Evolutionary conservation across 768 basidiomycete species (phyloP), one percentile per base, ranked within the genome.

Genomic region (Punctularia strigosozonata): DNA sequence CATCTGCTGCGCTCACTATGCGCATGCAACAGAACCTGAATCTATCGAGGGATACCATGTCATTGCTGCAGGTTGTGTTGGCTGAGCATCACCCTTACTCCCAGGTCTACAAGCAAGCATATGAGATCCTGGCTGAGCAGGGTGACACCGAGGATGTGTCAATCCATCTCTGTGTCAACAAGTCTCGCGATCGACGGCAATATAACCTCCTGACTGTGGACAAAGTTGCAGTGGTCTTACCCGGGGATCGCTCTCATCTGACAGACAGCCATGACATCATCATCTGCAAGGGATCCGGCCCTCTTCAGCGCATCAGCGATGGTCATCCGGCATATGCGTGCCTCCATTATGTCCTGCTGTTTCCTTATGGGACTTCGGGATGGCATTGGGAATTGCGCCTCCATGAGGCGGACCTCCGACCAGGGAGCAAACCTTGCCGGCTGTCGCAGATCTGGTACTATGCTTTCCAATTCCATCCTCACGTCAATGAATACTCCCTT

Each of bases 141-240:
- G n/a, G 45, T 7, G 38, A 43, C 13, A 28, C 24, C 4, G 25
- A 23, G 6, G 34, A 51, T 38, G 13, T 57, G 1, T 0, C 1
- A 5, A 37, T 49, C 17, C 2, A 19, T 0, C 22, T 60, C 12
- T 23, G 39, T 25, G 4, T 49, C 0, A 34, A 48, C 1, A 36
- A 41, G 0, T 40, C 32, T 0, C 30, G 35, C 38, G 65, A 69
- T 51, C 47, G 34, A 0, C 47, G 62, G 5, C 39, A 54, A 12
- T 69, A 73, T 37, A 72, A 73, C 45, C 42, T 65, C 0, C 69
- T 69, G 2, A 63, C 59, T 35, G 53, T 57, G 1, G 48, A 60
- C 40, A 65, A 70, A 36, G 53, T 72, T 40, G 64, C 64, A 30
- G 58, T 63, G 0, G 55, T 73, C 28, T 24, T 71, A 15, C 62